phyloP scores from a whole-genome alignment of 2,329 filamentous ascomycete species.

The Epichloe hybrida region DNA sequence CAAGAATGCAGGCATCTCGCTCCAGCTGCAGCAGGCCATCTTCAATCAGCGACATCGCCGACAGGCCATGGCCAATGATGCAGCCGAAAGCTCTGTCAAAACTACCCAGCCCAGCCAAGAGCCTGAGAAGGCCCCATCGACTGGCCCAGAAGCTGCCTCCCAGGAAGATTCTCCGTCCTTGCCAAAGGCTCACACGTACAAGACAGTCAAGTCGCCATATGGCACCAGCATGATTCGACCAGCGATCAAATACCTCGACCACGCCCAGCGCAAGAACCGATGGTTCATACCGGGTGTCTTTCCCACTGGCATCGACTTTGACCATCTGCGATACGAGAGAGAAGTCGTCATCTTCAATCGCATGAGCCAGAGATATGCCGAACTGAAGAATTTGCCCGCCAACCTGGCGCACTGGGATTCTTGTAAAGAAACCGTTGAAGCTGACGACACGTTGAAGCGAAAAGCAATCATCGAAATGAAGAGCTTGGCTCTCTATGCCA shows the following conservation, averaged over 20 bases:
- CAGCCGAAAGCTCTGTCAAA: constrained; percentile 25
- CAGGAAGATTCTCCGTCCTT: constrained; percentile 19
- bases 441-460: constrained; percentile 72
- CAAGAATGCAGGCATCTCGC: constrained; percentile 72
- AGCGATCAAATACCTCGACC: constrained; percentile 65
- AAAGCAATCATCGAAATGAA: constrained; percentile 94
- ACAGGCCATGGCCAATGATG: constrained; percentile 36
- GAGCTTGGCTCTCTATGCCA: constrained; percentile 72
- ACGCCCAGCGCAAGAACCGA: constrained; percentile 61
- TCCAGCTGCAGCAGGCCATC: constrained; percentile 67
- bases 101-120: constrained; percentile 19
- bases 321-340: constrained; percentile 72
- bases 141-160: constrained; percentile 20
- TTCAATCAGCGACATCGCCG: constrained; percentile 62
- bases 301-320: constrained; percentile 76
- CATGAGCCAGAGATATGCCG: constrained; percentile 70
- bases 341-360: constrained; percentile 84
- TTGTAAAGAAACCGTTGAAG: constrained; percentile 49
- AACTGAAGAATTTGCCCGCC: constrained; percentile 70
- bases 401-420: constrained; percentile 83
- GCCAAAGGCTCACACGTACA: constrained; percentile 43
- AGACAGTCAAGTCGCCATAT: constrained; percentile 65
- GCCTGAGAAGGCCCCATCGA: constrained; percentile 21
- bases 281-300: constrained; percentile 77
- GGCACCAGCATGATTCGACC: constrained; percentile 37